Evolutionary conservation across 2,329 filamentous ascomycete species (phyloP).

Genomic region (Zasmidium citrigriseum): DNA sequence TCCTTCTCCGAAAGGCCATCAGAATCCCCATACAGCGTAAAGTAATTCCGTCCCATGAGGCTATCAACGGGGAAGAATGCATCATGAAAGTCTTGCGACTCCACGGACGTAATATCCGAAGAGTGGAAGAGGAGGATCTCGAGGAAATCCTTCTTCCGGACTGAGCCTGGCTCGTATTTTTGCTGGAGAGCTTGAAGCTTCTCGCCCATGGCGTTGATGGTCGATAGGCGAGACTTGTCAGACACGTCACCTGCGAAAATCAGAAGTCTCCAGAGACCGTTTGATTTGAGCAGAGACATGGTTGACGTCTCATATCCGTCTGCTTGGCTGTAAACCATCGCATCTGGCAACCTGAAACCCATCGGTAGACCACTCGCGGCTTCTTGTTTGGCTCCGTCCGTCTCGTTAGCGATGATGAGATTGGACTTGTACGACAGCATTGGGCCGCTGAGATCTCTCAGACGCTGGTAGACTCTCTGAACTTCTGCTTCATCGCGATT

Average conservation of each 20-base stretch:
- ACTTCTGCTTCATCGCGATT: constrained; percentile 11
- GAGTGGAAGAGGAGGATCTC: constrained; percentile 12
- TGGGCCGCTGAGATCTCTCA: background rate
- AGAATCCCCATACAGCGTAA: constrained; percentile 3
- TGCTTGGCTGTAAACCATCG: constrained; percentile 15
- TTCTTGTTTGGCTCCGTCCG: background rate
- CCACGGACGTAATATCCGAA: background rate
- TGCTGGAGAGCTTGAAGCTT: background rate
- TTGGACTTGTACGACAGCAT: constrained; percentile 1
- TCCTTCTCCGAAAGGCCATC: background rate
- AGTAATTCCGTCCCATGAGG: constrained; percentile 2
- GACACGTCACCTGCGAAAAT: constrained; percentile 20
- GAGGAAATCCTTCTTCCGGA: background rate
- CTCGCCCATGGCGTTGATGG: constrained; percentile 5
- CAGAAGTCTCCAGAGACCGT: constrained; percentile 22
- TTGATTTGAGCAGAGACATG: constrained; percentile 14
- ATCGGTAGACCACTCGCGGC: constrained; percentile 1
- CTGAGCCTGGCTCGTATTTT: background rate
- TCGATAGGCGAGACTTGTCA: background rate
- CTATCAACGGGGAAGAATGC: constrained; percentile 6
- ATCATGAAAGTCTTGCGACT: constrained; percentile 7
- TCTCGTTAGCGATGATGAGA: background rate
- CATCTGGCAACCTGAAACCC: constrained; percentile 10
- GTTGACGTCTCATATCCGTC: constrained; percentile 4
- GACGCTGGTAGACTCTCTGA: constrained; percentile 12